phyloP scores from a whole-genome alignment of 148 eudicot genomes.

The Oxyria digyna region DNA sequence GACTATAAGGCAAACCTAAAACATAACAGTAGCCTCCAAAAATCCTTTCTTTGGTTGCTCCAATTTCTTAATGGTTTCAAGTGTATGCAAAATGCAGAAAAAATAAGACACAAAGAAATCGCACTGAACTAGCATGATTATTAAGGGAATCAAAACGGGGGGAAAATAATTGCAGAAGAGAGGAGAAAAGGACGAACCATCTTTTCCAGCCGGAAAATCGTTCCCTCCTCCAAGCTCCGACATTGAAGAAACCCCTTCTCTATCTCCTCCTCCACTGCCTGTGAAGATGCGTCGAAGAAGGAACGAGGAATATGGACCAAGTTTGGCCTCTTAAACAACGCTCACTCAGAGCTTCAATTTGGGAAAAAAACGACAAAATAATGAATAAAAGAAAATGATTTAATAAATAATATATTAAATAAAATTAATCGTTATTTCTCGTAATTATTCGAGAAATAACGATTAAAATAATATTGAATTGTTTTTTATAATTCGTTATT shows the following conservation, averaged over 20 bases:
- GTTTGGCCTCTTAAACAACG: too few species aligned
- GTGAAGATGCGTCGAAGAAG: too few species aligned
- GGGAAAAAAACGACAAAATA: too few species aligned
- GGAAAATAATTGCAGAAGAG: not conserved
- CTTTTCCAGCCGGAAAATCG: conserved; percentile 4
- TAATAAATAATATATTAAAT: too few species aligned
- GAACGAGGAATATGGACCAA: too few species aligned
- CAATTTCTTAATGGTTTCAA: not conserved
- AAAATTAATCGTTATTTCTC: too few species aligned
- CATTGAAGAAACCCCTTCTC: not conserved
- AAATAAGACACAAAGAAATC: not conserved
- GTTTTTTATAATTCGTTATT: too few species aligned
- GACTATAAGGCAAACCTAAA: not conserved
- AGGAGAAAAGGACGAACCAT: not conserved
- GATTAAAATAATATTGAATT: too few species aligned
- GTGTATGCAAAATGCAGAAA: not conserved
- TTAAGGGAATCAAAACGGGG: not conserved
- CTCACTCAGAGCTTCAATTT: too few species aligned
- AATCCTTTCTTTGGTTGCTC: not conserved
- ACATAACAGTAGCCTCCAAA: not conserved
- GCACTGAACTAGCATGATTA: not conserved
- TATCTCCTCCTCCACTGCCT: not conserved
- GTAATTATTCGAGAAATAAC: too few species aligned
- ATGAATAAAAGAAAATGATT: too few species aligned
- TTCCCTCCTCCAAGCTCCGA: conserved; percentile 7